Evolutionary conservation across 139 green algal species (phyloP).

Genomic region (Picochlorum sp.): DNA sequence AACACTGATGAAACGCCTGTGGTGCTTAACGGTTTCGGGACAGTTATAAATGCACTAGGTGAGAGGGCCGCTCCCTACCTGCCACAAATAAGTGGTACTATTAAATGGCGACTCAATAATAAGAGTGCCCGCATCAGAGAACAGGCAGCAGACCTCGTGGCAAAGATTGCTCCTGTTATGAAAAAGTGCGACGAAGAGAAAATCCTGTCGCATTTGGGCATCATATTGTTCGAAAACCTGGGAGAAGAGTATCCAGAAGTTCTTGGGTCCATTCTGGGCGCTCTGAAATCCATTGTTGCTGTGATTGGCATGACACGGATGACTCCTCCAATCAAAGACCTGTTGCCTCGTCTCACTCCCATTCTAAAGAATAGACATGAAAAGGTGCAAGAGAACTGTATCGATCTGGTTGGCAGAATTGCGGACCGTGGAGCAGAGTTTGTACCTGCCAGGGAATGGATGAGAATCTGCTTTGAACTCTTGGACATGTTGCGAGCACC

Average conservation of each 20-base stretch:
- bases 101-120: constrained; percentile 99
- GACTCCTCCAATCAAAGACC: constrained; percentile 98
- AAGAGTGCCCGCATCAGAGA: constrained; percentile 90
- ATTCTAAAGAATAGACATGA: constrained; percentile 96
- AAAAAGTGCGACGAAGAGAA: constrained; percentile 91
- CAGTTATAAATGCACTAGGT: constrained; percentile 87
- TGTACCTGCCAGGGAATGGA: constrained; percentile 98
- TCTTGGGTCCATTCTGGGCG: constrained; percentile 91
- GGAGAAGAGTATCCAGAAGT: constrained; percentile 95
- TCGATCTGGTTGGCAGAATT: constrained; percentile 96
- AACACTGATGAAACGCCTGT: constrained; percentile 65
- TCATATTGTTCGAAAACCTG: constrained; percentile 97
- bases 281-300: constrained; percentile 92
- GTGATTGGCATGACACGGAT: constrained; percentile 97
- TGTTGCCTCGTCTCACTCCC: constrained; percentile 94
- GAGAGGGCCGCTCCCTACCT: constrained; percentile 92
- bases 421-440: constrained; percentile 92
- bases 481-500: constrained; percentile 97
- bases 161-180: constrained; percentile 90
- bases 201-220: constrained; percentile 92
- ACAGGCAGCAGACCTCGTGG: constrained; percentile 92
- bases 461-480: constrained; percentile 99
- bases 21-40: constrained; percentile 97
- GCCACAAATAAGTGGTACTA: constrained; percentile 95
- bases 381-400: constrained; percentile 94